Conservation (phyloP, 2,329 filamentous ascomycete genomes). For the Neoascochyta sp. region DNA sequence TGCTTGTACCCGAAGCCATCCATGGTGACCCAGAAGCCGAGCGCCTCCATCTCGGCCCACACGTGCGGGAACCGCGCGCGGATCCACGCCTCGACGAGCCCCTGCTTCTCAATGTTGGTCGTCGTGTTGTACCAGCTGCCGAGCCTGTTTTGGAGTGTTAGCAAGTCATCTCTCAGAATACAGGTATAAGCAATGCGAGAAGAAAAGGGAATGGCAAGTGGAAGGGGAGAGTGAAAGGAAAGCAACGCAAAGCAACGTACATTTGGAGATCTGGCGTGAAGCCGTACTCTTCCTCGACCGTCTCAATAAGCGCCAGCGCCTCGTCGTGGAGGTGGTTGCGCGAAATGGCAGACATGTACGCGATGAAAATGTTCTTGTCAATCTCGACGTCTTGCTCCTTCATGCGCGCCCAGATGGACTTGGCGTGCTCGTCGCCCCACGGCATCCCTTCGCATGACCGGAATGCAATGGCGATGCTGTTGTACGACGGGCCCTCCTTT, state of each 20-base stretch:
- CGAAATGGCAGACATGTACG: conserved; percentile 73
- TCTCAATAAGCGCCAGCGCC: conserved; percentile 61
- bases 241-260: conserved; percentile 61
- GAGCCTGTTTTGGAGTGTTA: conserved; percentile 50
- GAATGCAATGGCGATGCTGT: conserved; percentile 76
- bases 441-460: conserved; percentile 65
- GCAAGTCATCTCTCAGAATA: background rate
- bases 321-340: conserved; percentile 68
- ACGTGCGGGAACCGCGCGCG: conserved; percentile 61
- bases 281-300: conserved; percentile 64
- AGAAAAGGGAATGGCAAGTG: background rate
- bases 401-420: conserved; percentile 67
- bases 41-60: conserved; percentile 64
- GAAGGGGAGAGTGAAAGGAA: too few species aligned
- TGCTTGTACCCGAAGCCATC: conserved; percentile 37
- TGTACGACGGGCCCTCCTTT: conserved; percentile 80
- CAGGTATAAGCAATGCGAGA: too few species aligned
- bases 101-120: conserved; percentile 61
- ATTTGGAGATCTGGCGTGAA: conserved; percentile 64
- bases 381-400: conserved; percentile 74
- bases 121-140: conserved; percentile 74
- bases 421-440: conserved; percentile 45
- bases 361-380: conserved; percentile 67
- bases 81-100: conserved; percentile 71
- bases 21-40: conserved; percentile 41